Evolutionary conservation across 495 filamentous ascomycete genomes (phyloP).

Genomic region (Aspergillus olivimuriae): DNA sequence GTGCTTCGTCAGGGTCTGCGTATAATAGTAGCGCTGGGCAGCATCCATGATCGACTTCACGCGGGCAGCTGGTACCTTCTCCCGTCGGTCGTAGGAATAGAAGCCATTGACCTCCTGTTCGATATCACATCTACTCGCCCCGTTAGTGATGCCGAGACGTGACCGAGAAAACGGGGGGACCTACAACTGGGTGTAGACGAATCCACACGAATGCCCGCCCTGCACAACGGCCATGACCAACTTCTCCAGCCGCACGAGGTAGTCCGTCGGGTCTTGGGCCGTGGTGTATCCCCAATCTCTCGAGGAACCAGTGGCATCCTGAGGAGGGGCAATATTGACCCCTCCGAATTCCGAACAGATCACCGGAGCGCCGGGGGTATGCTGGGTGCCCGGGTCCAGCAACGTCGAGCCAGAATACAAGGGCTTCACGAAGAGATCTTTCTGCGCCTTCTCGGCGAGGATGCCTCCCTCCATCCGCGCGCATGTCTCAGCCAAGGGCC

Average conservation of each 20-base stretch:
- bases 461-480: conserved; percentile 36
- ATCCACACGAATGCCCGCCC: conserved; percentile 29
- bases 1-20: conserved; percentile 15
- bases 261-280: conserved; percentile 27
- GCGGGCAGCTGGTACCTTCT: conserved; percentile 26
- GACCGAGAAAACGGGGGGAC: no score
- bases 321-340: conserved; percentile 48
- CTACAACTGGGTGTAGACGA: conserved; percentile 37
- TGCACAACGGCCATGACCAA: conserved; percentile 30
- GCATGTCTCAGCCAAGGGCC: conserved; percentile 42
- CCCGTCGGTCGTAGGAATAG: conserved; percentile 30
- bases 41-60: conserved; percentile 35
- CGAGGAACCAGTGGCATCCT: conserved; percentile 19
- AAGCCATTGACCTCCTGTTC: conserved; percentile 37
- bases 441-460: conserved; percentile 34
- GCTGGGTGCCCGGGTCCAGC: conserved; percentile 37
- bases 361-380: conserved; percentile 45
- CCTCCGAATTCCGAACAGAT: conserved; percentile 56
- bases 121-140: conserved; percentile 33
- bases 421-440: conserved; percentile 42
- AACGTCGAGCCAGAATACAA: conserved; percentile 21
- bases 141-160: no score
- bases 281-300: conserved; percentile 38
- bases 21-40: conserved; percentile 25
- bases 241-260: conserved; percentile 25